Conservation (phyloP, 2,329 filamentous ascomycete genomes). For the Penicillium polonicum region DNA sequence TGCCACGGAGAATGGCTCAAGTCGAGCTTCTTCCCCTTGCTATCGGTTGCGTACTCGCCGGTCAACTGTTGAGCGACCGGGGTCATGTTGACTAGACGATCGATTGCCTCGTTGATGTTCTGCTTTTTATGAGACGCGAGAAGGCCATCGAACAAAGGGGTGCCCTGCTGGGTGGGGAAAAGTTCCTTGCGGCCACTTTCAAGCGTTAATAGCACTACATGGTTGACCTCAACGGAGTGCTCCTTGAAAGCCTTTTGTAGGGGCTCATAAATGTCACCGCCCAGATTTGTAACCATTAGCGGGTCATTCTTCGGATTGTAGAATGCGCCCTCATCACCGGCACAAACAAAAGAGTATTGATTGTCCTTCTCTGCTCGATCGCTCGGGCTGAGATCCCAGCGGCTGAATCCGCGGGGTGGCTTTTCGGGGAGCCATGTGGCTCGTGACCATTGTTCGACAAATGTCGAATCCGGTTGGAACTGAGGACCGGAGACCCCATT, state of each 20-base stretch:
- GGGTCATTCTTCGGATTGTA: conserved; percentile 40
- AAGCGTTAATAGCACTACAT: conserved; percentile 41
- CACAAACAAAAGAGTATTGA: conserved; percentile 17
- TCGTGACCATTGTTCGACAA: conserved; percentile 23
- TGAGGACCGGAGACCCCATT: conserved; percentile 6
- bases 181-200: conserved; percentile 44
- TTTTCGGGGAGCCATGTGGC: conserved; percentile 35
- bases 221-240: conserved; percentile 37
- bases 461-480: conserved; percentile 5
- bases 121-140: conserved; percentile 29
- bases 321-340: conserved; percentile 15
- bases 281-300: conserved; percentile 40
- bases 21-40: conserved; percentile 25
- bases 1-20: conserved; percentile 24
- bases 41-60: conserved; percentile 36
- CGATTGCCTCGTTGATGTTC: conserved; percentile 25
- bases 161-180: conserved; percentile 40
- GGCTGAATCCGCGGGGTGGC: conserved; percentile 31
- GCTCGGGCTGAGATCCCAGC: conserved; percentile 26
- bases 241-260: conserved; percentile 31
- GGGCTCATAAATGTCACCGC: conserved; percentile 30
- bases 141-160: conserved; percentile 35
- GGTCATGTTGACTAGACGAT: conserved; percentile 31
- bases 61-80: conserved; percentile 37
- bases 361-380: conserved; percentile 20